Percentiles rank a stretch among this genome's conserved stretches.
Evolutionary conservation across 2,329 filamentous ascomycete species (phyloP).

Genomic region (Hysterium pulicare): DNA sequence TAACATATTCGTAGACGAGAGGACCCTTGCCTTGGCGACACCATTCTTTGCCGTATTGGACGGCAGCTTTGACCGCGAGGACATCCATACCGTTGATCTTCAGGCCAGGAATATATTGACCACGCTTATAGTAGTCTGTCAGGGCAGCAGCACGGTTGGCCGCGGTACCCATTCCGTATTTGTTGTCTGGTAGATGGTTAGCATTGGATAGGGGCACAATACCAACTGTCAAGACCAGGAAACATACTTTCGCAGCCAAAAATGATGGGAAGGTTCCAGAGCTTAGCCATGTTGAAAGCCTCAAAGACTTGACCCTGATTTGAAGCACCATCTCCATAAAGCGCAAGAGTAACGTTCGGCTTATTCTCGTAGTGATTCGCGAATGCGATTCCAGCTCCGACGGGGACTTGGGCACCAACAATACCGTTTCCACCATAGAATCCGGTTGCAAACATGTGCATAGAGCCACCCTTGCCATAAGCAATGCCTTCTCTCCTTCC

Average conservation of each 20-base stretch:
- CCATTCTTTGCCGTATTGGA: conserved; percentile 90
- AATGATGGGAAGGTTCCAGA: conserved; percentile 93
- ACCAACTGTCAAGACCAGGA: background rate
- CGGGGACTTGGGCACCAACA: conserved; percentile 95
- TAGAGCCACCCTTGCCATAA: conserved; percentile 98
- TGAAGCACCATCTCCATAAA: conserved; percentile 97
- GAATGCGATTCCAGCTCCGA: conserved; percentile 93
- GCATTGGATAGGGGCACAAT: conserved; percentile 4
- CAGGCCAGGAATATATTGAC: conserved; percentile 97
- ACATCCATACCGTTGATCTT: conserved; percentile 99
- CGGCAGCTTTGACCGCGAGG: conserved; percentile 93
- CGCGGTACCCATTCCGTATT: conserved; percentile 99
- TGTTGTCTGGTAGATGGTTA: conserved; percentile 75
- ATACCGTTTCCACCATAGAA: conserved; percentile 99
- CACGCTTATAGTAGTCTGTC: conserved; percentile 99
- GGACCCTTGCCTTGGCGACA: conserved; percentile 80
- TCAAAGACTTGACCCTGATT: conserved; percentile 99
- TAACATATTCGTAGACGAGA: conserved; percentile 96
- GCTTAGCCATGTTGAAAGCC: conserved; percentile 99
- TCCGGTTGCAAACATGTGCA: conserved; percentile 99
- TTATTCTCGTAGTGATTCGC: conserved; percentile 90
- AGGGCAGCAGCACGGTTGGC: conserved; percentile 89
- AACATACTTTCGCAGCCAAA: conserved; percentile 96
- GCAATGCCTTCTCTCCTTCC: conserved; percentile 94
- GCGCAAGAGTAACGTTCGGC: conserved; percentile 80